Percentiles rank a stretch among this genome's conserved stretches.
These are phyloP conservation scores for Nasturtium officinale DNA, from an alignment of 345 rosid species.

Conservation along the genomic window DNA sequence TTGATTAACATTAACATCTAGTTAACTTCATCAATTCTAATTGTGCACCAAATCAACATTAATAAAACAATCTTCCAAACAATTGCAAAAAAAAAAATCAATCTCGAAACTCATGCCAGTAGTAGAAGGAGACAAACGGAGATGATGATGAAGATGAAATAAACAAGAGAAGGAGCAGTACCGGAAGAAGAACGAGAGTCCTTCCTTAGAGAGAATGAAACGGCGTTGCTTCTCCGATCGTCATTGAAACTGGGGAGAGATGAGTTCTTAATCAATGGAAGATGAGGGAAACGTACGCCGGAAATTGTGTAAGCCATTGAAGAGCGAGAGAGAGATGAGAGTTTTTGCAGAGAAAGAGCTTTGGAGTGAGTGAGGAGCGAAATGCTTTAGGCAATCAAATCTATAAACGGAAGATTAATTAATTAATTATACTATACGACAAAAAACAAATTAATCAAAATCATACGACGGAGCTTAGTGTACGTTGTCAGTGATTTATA, in stretches of 20 bases:
- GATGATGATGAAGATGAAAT: background rate
- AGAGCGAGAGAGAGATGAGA: background rate
- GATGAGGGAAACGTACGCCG: conserved; percentile 56
- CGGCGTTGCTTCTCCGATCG: conserved; percentile 50
- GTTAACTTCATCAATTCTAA: background rate
- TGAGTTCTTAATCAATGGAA: conserved; percentile 47
- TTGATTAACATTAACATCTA: background rate
- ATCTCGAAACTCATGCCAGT: conserved; percentile 19
- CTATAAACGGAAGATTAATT: background rate
- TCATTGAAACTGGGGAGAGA: conserved; percentile 54
- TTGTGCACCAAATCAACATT: conserved; percentile 4
- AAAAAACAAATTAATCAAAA: conserved; percentile 3
- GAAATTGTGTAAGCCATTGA: conserved; percentile 65
- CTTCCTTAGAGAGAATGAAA: conserved; percentile 57
- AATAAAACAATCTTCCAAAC: conserved; percentile 9
- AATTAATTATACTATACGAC: conserved; percentile 4
- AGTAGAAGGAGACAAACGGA: conserved; percentile 20
- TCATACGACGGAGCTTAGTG: conserved; percentile 47
- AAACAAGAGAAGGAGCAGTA: conserved; percentile 25
- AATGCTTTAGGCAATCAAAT: conserved; percentile 20
- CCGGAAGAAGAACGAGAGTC: conserved; percentile 58
- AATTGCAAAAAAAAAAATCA: background rate
- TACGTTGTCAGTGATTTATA: conserved; percentile 34
- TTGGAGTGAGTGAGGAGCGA: conserved; percentile 17
- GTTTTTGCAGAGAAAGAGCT: background rate